A percentile compares a stretch with the other conserved stretches of the same genome.
phyloP scores from a whole-genome alignment of 176 grass and related monocot species.

The Tuctoria greenei region DNA sequence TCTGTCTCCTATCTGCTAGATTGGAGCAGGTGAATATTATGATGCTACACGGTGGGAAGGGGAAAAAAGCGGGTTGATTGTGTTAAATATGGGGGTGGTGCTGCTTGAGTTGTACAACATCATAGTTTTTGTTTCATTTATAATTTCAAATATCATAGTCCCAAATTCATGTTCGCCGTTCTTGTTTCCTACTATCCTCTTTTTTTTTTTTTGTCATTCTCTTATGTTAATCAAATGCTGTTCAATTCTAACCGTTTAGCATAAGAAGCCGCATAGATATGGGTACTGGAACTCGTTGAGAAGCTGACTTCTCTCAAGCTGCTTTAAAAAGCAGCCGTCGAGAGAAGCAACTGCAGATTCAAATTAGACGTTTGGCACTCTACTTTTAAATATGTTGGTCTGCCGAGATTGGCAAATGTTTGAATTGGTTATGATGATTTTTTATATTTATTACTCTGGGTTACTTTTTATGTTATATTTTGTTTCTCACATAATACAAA shows the following conservation, averaged over 20 bases:
- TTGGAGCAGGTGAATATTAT: constrained; percentile 39
- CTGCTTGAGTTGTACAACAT: constrained; percentile 57
- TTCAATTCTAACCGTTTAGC: constrained; percentile 47
- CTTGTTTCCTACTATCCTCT: constrained; percentile 19
- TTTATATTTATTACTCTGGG: too few relatives aligned
- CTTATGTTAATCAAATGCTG: constrained; percentile 38
- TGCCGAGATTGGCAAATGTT: too few relatives aligned
- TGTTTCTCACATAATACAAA: too few relatives aligned
- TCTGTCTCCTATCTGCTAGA: constrained; percentile 25
- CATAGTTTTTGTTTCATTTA: constrained; percentile 66
- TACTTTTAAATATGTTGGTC: too few relatives aligned
- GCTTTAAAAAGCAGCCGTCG: too few relatives aligned
- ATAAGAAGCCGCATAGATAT: constrained; percentile 56
- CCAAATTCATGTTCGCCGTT: constrained; percentile 31
- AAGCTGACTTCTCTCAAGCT: too few relatives aligned
- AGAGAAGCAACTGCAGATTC: too few relatives aligned
- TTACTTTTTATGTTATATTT: too few relatives aligned
- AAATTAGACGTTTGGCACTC: too few relatives aligned
- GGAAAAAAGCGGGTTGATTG: constrained; percentile 31
- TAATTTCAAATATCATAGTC: constrained; percentile 56
- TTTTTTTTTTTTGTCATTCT: neutral
- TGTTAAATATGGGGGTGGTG: constrained; percentile 29
- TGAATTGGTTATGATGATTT: too few relatives aligned
- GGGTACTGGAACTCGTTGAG: too few relatives aligned
- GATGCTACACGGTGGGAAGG: constrained; percentile 21